These are phyloP conservation scores for Pelargonium nanum DNA, from an alignment of 345 rosid species.

Conservation along the genomic window DNA sequence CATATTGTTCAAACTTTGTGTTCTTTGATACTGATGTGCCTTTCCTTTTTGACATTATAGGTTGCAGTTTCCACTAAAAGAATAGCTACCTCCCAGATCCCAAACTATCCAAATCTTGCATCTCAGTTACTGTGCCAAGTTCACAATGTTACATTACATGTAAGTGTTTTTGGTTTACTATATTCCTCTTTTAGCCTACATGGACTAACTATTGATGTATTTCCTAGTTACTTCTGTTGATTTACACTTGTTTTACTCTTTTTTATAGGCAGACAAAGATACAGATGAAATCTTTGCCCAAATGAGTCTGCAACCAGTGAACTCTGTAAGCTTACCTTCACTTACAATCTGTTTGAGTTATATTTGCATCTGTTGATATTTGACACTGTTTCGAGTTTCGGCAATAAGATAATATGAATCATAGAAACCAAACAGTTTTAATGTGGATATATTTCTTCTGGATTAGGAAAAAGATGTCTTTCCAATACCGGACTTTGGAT, in stretches of 20 bases:
- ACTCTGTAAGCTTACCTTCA: conserved; percentile 45
- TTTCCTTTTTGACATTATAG: conserved; percentile 17
- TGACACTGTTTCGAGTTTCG: too few relatives aligned
- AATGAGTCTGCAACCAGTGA: conserved; percentile 94
- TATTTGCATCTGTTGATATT: too few relatives aligned
- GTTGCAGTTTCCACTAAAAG: conserved; percentile 91
- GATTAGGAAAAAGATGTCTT: conserved; percentile 81
- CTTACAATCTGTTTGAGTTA: not conserved
- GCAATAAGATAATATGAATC: too few relatives aligned
- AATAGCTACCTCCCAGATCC: conserved; percentile 78
- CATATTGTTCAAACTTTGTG: not conserved
- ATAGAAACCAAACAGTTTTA: not conserved
- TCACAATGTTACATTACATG: conserved; percentile 80
- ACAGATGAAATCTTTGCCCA: conserved; percentile 93
- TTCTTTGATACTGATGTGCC: not conserved
- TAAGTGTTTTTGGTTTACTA: conserved; percentile 21
- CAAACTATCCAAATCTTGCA: conserved; percentile 90
- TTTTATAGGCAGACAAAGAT: conserved; percentile 79
- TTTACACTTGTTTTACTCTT: conserved; percentile 1
- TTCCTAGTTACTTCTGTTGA: not conserved
- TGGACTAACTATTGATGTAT: too few relatives aligned
- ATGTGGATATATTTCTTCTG: not conserved
- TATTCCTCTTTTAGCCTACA: not conserved
- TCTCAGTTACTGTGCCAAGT: conserved; percentile 97
- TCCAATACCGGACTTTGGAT: conserved; percentile 79